A percentile compares a stretch with the other conserved stretches of the same genome.
These are phyloP conservation scores for Asterochloris erici DNA, from an alignment of 139 green algal genomes.

Conservation along the genomic window DNA sequence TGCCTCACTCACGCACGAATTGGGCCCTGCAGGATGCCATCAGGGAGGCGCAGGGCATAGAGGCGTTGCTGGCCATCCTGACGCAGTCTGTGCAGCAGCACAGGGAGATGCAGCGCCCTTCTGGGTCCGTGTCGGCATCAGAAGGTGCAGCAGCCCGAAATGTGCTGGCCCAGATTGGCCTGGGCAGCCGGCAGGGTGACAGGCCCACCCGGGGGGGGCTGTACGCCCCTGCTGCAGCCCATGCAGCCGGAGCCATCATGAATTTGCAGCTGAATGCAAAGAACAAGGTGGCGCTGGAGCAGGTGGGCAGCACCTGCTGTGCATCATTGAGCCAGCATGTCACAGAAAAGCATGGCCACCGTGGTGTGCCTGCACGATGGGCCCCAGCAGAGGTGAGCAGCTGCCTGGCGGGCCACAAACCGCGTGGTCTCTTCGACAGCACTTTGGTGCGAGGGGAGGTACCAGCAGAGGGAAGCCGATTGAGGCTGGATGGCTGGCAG, in stretches of 20 bases:
- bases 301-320: neutral
- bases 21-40: conserved; percentile 8
- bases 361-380: no score
- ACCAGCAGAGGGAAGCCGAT: neutral
- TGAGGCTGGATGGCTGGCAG: neutral
- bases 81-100: no score
- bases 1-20: neutral
- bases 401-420: neutral
- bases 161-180: no score
- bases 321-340: neutral
- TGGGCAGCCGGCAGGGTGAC: no score
- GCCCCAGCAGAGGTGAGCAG: no score
- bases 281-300: conserved; percentile 13
- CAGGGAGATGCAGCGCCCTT: no score
- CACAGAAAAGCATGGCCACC: no score
- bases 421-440: neutral
- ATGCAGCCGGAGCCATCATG: conserved; percentile 17
- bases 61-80: neutral
- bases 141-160: no score
- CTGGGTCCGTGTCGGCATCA: no score
- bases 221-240: conserved; percentile 5
- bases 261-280: conserved; percentile 15
- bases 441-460: neutral
- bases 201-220: neutral
- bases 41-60: conserved; percentile 12